Base-by-base conservation (phyloP, 768 basidiomycete species). In the Leccinum pellstonianum region DNA sequence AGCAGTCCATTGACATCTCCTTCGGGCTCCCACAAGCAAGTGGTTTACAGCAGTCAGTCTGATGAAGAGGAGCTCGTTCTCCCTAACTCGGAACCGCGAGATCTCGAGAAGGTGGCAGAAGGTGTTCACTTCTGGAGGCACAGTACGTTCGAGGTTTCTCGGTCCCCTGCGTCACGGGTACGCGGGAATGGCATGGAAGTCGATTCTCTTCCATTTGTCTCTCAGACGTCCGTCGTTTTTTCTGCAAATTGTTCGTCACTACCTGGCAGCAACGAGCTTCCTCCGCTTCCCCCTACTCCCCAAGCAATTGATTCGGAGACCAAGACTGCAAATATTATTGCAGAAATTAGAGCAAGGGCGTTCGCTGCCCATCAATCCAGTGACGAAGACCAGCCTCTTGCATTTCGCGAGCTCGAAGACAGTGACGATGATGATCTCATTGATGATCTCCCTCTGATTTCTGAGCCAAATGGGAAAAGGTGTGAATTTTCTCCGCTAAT, bases 21-120 rank as follows among this genome's bases (percentile, higher is more conserved):
- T 62, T 54, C 51, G 51, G 59, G 31, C 62, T 60, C 57, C 68
- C 70, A 54, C 59, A 62, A 47, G 68, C 69, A 78, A 31, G 66
- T 83, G 19, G 76, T 88, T 8, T 85, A 83, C 21, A 87, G 85
- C 51, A 88, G 87, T 63, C 83, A 87, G 69, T 86, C 86, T 52
- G 84, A 87, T 62, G 88, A 88, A 67, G 75, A 79, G 50, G 86
- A 88, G 62, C 73, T 87, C 52, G 70, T 69, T 48, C 55, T 77
- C 8, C 75, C 75, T 37, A 38, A 33, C n/a, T 64, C 63, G 43
- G 38, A 68, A 25, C 55, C 59, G 5, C 68, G 67, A 27, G 68
- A 77, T 61, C 66, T 68, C 1, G 69, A 68, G 48, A 58, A 64
- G 27, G 70, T 76, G 11, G 75, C 74, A 57, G 72, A 77, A 37